Percentiles rank a stretch among this genome's conserved stretches.
Evolutionary conservation across 768 basidiomycete genomes (phyloP).

Genomic region (Dendrothele bispora): DNA sequence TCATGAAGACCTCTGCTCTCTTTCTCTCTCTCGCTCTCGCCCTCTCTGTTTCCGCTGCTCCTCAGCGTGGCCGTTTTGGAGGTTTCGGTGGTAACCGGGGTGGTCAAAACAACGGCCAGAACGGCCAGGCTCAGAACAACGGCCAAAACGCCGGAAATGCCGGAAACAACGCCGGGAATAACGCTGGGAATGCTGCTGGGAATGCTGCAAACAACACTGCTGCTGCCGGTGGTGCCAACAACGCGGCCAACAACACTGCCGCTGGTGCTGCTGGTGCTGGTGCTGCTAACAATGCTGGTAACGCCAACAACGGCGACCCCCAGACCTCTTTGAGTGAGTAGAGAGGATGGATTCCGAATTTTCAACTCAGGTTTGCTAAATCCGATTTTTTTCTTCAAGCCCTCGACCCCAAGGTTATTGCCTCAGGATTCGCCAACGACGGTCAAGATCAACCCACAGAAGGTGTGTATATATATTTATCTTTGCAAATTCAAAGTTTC

Average conservation of each 20-base stretch:
- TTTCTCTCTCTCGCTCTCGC: conserved; percentile 26
- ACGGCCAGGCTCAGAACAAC: neutral
- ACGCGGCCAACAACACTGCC: conserved; percentile 1
- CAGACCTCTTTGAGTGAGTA: conserved; percentile 3
- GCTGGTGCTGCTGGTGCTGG: neutral
- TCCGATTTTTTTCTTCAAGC: conserved; percentile 26
- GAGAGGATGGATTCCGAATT: neutral
- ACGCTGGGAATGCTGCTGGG: neutral
- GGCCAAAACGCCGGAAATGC: conserved; percentile 2
- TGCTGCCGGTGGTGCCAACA: neutral
- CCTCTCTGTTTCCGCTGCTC: conserved; percentile 21
- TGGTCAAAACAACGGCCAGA: no score
- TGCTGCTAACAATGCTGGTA: no score
- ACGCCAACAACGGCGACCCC: no score
- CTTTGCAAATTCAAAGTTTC: conserved; percentile 1
- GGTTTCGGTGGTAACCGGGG: no score
- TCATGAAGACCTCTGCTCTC: conserved; percentile 32
- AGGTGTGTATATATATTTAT: conserved; percentile 21
- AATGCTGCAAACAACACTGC: conserved; percentile 1
- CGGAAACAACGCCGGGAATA: conserved; percentile 8
- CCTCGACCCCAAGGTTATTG: conserved; percentile 52
- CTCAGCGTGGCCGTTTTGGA: conserved; percentile 20
- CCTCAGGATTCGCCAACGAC: conserved; percentile 47
- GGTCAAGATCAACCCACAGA: conserved; percentile 28
- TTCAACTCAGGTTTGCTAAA: conserved; percentile 6